Conservation (phyloP, 139 green algal genomes). For the Eudorina sp. region DNA sequence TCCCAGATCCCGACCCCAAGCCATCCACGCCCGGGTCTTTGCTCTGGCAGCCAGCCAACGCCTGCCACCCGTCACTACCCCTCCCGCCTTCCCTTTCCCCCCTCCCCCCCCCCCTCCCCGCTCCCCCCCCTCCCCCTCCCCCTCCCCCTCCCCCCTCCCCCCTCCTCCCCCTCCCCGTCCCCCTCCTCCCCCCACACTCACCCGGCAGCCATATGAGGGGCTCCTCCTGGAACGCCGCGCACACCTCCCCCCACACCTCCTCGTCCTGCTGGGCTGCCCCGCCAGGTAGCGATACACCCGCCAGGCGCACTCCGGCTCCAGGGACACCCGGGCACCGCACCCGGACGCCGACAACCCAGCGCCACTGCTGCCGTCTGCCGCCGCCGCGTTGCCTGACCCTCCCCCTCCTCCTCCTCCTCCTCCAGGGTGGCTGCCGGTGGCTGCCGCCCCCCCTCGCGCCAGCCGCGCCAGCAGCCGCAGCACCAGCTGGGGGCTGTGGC, state of each 20-base stretch:
- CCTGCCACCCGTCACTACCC: no score
- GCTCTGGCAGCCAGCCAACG: no score
- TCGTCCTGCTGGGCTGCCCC: background rate
- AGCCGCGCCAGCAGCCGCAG: background rate
- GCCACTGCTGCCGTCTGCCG: background rate
- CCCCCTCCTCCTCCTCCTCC: no score
- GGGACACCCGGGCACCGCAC: background rate
- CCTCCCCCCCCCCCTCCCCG: background rate
- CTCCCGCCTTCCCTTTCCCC: no score
- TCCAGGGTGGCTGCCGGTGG: no score
- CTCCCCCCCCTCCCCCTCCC: background rate
- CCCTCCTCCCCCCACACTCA: background rate
- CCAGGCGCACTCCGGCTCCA: background rate
- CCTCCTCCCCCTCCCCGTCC: background rate
- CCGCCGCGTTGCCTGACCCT: no score
- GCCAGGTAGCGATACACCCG: conserved; percentile 12
- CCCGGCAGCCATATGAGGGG: conserved; percentile 1
- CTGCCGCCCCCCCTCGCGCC: no score
- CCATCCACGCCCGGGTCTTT: no score
- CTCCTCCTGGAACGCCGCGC: background rate
- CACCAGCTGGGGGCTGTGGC: background rate
- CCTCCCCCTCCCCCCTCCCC: background rate
- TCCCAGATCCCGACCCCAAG: no score
- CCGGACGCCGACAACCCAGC: background rate
- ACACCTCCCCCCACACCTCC: background rate